Base-by-base conservation (phyloP, 306 rosid species). In the Cicer arietinum region DNA sequence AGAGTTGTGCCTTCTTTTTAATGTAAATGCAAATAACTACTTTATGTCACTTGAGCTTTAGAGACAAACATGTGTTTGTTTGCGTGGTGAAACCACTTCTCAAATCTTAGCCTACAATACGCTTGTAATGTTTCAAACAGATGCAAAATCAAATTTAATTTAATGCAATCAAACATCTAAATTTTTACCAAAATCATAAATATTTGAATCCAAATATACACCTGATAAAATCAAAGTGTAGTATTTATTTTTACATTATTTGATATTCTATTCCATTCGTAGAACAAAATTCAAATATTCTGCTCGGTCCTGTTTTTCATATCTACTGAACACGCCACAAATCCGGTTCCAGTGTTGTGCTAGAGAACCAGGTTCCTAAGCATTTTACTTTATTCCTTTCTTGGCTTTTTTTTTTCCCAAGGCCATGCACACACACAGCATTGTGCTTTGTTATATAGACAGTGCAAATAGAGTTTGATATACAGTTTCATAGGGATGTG, bases 331-430 rank as follows among this genome's bases (percentile, higher is more conserved):
- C n/a, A 63, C 18, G 76, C 63, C 69, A 43, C 85, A 54, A 71
- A 71, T 71, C 42, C 77, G 48, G 46, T 48, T 76, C 54, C 62
- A 73, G 61, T 42, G 17, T 30, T 45, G 43, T 78, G 83, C 83
- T 43, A 78, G 10, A 71, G 86, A 75, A 83, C 59, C 79, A 0
- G 67, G 45, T 83, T 75, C 86, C 45, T 17, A 0, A 75, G 56
- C 78, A 25, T 79, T 56, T 68, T 54, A 58, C 79, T 79, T 83
- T 83, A 70, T 79, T 75, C 81, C 67, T 7, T 65, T 70, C 69
- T 37, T 43, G 35, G 50, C 66, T 67, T 68, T 42, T 80, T 48
- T 30, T 30, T 4, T 3, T 1, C 5, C 67, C 9, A 48, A 22
- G 69, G 72, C 30, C 42, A 30, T 3, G 37, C 37, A 30, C 25